These are phyloP conservation scores for Calonectria montana DNA, from an alignment of 2,329 filamentous ascomycete genomes.

Conservation along the genomic window DNA sequence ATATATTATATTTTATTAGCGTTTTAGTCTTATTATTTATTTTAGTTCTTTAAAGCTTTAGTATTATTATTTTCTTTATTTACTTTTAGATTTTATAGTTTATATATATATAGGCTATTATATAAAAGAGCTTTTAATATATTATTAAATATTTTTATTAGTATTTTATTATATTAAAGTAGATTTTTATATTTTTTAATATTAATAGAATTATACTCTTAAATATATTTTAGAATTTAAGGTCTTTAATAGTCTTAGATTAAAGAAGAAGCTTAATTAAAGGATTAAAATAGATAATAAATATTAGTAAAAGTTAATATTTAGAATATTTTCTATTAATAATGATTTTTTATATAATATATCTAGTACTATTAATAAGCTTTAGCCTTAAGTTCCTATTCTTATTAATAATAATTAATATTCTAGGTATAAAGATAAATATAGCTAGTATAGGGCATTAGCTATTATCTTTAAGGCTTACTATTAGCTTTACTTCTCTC, in stretches of 20 bases:
- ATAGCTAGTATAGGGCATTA: background rate
- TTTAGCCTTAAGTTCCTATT: background rate
- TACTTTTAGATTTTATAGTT: constrained; percentile 5
- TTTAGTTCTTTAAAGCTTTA: background rate
- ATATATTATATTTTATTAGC: background rate
- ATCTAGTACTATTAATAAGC: background rate
- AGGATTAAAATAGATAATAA: background rate
- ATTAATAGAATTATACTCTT: background rate
- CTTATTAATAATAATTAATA: constrained; percentile 6
- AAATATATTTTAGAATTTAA: background rate
- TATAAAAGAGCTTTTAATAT: background rate
- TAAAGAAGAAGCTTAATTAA: background rate
- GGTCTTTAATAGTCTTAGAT: background rate
- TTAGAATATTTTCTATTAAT: background rate
- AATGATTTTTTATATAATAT: background rate
- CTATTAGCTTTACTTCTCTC: background rate
- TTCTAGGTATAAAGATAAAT: background rate
- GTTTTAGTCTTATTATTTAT: background rate
- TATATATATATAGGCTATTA: background rate
- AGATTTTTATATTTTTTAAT: background rate
- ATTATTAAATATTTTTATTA: background rate
- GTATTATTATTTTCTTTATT: background rate
- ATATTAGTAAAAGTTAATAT: background rate
- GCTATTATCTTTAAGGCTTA: background rate
- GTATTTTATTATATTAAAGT: background rate